phyloP scores from a whole-genome alignment of 441 rosid genomes.

The Erodium trifolium region DNA sequence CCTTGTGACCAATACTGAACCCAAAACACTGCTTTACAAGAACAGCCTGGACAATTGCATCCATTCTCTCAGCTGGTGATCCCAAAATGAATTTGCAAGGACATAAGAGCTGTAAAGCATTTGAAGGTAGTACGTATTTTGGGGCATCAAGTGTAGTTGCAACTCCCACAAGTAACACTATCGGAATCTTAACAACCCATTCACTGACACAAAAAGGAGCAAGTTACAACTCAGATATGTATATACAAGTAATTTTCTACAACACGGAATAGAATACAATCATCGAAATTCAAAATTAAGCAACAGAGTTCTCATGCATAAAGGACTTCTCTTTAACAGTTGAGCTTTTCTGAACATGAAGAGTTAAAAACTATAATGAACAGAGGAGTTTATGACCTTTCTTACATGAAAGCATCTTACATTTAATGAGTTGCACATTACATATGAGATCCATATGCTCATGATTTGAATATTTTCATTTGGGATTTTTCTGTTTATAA shows the following conservation, averaged over 20 bases:
- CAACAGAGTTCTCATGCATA: no score
- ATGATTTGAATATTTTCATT: not conserved
- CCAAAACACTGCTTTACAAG: slow-evolving; percentile 68
- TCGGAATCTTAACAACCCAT: slow-evolving; percentile 79
- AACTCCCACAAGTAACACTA: slow-evolving; percentile 68
- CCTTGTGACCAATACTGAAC: slow-evolving; percentile 58
- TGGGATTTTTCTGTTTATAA: not conserved
- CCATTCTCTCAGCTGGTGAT: slow-evolving; percentile 72
- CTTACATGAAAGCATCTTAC: not conserved
- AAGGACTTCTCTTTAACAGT: no score
- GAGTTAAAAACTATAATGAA: no score
- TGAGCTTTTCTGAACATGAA: not conserved
- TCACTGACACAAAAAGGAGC: slow-evolving; percentile 43
- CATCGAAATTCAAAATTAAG: not conserved
- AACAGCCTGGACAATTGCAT: slow-evolving; percentile 72
- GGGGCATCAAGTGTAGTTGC: slow-evolving; percentile 76
- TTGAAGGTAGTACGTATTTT: slow-evolving; percentile 51
- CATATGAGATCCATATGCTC: not conserved
- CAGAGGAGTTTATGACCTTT: no score
- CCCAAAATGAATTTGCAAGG: slow-evolving; percentile 65
- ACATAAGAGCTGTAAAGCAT: slow-evolving; percentile 51
- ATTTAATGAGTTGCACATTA: not conserved
- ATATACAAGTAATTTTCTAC: not conserved
- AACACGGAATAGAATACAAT: not conserved
- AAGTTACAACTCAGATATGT: slow-evolving; percentile 14